phyloP scores from a whole-genome alignment of 2,329 filamentous ascomycete species.

The Clonostachys rosea region DNA sequence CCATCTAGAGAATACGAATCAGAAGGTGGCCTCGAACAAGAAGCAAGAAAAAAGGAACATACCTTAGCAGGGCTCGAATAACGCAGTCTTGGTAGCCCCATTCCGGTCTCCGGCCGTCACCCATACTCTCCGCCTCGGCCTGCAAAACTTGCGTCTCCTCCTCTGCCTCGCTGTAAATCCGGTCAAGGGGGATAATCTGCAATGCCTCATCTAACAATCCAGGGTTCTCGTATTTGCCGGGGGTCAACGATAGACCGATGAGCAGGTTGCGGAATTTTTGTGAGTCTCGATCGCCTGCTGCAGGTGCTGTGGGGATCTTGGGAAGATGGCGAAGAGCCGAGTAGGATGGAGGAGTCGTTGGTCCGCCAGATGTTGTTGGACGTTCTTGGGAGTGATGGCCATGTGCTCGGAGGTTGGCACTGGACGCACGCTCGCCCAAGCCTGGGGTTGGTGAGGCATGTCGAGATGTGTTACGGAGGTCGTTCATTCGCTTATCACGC shows the following conservation, averaged over 20 bases:
- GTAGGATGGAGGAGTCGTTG: constrained; percentile 38
- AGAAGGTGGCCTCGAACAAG: constrained; percentile 2
- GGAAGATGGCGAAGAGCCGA: constrained; percentile 44
- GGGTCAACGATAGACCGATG: constrained; percentile 80
- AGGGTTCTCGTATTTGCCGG: constrained; percentile 93
- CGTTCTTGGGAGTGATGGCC: constrained; percentile 31
- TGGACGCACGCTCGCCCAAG: constrained; percentile 45
- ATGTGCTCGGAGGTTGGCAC: constrained; percentile 36
- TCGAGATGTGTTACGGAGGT: constrained; percentile 52
- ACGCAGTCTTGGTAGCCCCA: constrained; percentile 99
- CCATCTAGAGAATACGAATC: constrained; percentile 47
- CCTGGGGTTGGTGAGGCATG: constrained; percentile 58
- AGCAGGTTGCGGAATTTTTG: constrained; percentile 79
- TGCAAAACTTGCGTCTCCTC: constrained; percentile 86
- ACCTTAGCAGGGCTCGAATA: constrained; percentile 80
- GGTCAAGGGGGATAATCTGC: constrained; percentile 78
- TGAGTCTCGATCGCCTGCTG: constrained; percentile 57
- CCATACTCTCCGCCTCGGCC: constrained; percentile 84
- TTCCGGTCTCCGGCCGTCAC: constrained; percentile 71
- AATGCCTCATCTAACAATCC: constrained; percentile 90
- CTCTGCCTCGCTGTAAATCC: constrained; percentile 90
- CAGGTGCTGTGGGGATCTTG: constrained; percentile 67
- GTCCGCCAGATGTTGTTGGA: constrained; percentile 40
- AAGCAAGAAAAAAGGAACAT: constrained; percentile 23
- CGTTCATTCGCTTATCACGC: constrained; percentile 81